Percentiles rank a stretch among this genome's conserved stretches.
These are phyloP conservation scores for Amaranthus tricolor DNA, from an alignment of 179 eudicot species.

Conservation along the genomic window DNA sequence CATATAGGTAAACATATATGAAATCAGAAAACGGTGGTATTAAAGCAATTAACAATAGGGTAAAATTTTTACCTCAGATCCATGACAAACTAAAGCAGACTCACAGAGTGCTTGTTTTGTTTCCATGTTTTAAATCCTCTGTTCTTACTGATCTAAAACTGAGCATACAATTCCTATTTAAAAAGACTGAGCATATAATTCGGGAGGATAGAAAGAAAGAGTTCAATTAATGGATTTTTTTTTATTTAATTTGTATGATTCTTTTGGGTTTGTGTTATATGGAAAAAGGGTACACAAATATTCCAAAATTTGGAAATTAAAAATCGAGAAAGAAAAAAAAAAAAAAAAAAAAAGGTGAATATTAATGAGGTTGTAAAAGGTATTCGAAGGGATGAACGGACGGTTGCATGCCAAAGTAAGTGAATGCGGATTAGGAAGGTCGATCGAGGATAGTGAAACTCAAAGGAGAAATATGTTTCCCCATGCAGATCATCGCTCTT, in stretches of 20 bases:
- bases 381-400: constrained; percentile 19
- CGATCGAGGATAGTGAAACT: neutral
- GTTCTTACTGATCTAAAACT: neutral
- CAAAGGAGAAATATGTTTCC: constrained; percentile 11
- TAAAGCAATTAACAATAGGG: neutral
- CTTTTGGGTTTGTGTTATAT: neutral
- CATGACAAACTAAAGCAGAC: constrained; percentile 28
- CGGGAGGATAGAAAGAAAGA: neutral
- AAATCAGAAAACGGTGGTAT: no score
- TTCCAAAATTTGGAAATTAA: neutral
- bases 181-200: no score
- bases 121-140: constrained; percentile 25
- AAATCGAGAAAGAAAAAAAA: neutral
- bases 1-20: no score
- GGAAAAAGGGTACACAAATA: neutral
- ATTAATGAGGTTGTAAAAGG: constrained; percentile 10
- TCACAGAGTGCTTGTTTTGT: constrained; percentile 22
- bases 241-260: neutral
- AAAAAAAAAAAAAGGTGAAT: neutral
- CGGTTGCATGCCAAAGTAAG: constrained; percentile 25
- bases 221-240: neutral
- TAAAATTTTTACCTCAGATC: constrained; percentile 26
- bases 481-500: constrained; percentile 30
- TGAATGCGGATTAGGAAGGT: neutral
- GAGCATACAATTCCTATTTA: neutral